Evolutionary conservation across 352 stramenopile species (phyloP).

Genomic region (Phytophthora sojae): DNA sequence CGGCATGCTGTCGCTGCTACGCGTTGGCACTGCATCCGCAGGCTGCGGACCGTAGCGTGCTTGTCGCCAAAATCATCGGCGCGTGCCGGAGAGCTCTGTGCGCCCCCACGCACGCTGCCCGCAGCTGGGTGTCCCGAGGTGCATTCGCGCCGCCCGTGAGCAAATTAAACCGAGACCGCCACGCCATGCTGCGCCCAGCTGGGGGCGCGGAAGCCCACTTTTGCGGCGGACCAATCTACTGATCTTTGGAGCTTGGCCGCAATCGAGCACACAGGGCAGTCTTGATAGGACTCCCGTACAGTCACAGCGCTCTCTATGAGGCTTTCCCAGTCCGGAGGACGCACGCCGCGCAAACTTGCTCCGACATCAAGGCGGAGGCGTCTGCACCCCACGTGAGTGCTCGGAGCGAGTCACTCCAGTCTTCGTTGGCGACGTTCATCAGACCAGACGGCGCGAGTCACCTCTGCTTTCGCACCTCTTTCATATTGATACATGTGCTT

Average conservation of each 20-base stretch:
- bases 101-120: not conserved
- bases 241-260: conserved; percentile 22
- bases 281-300: too few relatives aligned
- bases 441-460: not conserved
- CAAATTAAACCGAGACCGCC: not conserved
- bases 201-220: conserved; percentile 19
- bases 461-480: too few relatives aligned
- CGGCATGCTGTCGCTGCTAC: not conserved
- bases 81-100: too few relatives aligned
- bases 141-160: conserved; percentile 15
- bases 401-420: not conserved
- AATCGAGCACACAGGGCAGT: conserved; percentile 7
- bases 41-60: not conserved
- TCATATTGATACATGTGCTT: too few relatives aligned
- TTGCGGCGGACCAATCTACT: conserved; percentile 21
- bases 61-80: not conserved
- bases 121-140: not conserved
- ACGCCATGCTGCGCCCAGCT: conserved; percentile 16
- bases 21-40: not conserved
- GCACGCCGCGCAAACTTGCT: conserved; percentile 8
- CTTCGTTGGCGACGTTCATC: not conserved
- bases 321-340: too few relatives aligned
- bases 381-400: conserved; percentile 1
- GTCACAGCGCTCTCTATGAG: conserved; percentile 6
- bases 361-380: conserved; percentile 16